Evolutionary conservation across 805 yeast species (phyloP).

Genomic region (Myxozyma geophila): DNA sequence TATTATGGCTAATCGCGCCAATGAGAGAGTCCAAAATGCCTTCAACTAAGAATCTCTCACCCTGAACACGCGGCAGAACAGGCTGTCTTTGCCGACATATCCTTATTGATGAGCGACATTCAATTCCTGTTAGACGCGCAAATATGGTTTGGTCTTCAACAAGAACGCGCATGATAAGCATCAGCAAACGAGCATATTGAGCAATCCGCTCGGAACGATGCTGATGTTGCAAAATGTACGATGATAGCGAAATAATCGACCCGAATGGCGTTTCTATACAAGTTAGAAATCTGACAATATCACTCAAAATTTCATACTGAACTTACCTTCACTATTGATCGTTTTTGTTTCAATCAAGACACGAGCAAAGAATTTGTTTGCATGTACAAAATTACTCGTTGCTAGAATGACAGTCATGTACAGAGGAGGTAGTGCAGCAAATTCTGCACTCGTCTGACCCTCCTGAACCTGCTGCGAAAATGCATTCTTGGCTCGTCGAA

Average conservation of each 20-base stretch:
- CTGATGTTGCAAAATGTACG: constrained; percentile 43
- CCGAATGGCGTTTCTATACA: constrained; percentile 39
- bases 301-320: not conserved
- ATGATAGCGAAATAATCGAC: constrained; percentile 42
- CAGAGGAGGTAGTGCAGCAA: constrained; percentile 27
- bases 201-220: constrained; percentile 38
- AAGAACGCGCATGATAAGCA: constrained; percentile 43
- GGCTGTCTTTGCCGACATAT: constrained; percentile 40
- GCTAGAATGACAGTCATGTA: constrained; percentile 37
- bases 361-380: constrained; percentile 45
- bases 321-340: constrained; percentile 24
- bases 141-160: constrained; percentile 41
- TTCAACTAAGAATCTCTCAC: constrained; percentile 41
- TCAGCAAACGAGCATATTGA: constrained; percentile 42
- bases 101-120: constrained; percentile 18
- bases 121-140: constrained; percentile 11
- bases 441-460: constrained; percentile 11
- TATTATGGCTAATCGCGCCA: constrained; percentile 44
- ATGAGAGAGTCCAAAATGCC: constrained; percentile 46
- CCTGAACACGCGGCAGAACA: constrained; percentile 39
- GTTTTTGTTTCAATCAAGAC: constrained; percentile 39
- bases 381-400: constrained; percentile 45
- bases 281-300: not conserved
- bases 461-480: constrained; percentile 24
- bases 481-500: constrained; percentile 26